Evolutionary conservation across 306 rosid species (phyloP), one percentile per base, ranked within the genome.

Genomic region (Rubus idaeus): DNA sequence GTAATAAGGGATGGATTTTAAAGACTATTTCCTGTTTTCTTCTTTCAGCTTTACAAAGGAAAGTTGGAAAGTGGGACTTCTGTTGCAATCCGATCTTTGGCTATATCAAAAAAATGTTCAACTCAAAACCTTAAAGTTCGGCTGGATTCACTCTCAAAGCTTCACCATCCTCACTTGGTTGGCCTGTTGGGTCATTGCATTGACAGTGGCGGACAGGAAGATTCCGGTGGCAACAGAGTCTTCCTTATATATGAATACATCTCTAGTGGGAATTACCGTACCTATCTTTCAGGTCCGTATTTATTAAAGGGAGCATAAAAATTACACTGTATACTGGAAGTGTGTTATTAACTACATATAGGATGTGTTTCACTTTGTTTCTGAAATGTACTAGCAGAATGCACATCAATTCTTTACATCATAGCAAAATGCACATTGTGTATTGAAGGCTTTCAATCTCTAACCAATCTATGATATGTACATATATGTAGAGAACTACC

Each of bases 161-260:
- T 94, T 90, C 94, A 85, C 76, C 97, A 91, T 83, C 98, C 97
- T 30, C 90, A 91, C 85, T 83, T 94, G 87, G 98, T 91, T 75
- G 70, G 87, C 86, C 87, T 94, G 57, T 84, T 94, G 81, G 98
- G 98, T 72, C 87, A 94, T 70, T 89, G 97, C 80, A 86, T 92
- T 23, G 89, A 85, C 75, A 73, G 77, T 75, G 80, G 83, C 7
- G 90, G 85, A 76, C 89, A 79, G 79, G 93, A 91, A 55, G 87
- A 87, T 79, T 80, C 79, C 56, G 80, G 76, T 78, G 68, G 79
- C 80, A 70, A 52, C 77, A 86, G 87, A 83, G 85, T 90, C 80
- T 83, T 84, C 81, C 96, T 94, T 40, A 74, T 94, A 5, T 87
- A 89, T 39, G 97, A 94, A 89, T 89, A 88, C 65, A 82, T 90